Conservation (phyloP, 805 yeast species). For the Wickerhamiella sergipiensis region DNA sequence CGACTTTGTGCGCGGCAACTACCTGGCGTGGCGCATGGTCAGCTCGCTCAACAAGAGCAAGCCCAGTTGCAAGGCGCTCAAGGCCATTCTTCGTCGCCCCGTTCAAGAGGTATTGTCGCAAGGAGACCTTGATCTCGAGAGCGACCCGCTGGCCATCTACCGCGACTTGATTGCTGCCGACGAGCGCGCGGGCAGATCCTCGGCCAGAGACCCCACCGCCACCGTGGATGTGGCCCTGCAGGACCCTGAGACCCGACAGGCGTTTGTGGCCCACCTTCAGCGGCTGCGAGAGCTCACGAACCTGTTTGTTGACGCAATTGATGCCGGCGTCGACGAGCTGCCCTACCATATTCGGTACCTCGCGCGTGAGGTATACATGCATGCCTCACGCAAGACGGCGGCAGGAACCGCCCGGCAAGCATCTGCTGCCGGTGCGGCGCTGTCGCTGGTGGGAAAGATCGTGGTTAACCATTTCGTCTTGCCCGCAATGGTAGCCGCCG, state of each 20-base stretch:
- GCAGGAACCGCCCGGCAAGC: slow-evolving; percentile 34
- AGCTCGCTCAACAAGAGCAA: slow-evolving; percentile 27
- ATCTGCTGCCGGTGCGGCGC: slow-evolving; percentile 30
- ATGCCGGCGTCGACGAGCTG: slow-evolving; percentile 28
- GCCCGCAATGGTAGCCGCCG: slow-evolving; percentile 28
- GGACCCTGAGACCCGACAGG: slow-evolving; percentile 55
- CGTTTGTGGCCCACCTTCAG: slow-evolving; percentile 63
- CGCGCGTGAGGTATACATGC: slow-evolving; percentile 31
- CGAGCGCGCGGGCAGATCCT: slow-evolving; percentile 1
- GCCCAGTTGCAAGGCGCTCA: slow-evolving; percentile 24
- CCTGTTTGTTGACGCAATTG: slow-evolving; percentile 42
- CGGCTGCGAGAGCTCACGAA: slow-evolving; percentile 57
- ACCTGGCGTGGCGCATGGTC: slow-evolving; percentile 34
- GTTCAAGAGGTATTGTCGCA: slow-evolving; percentile 21
- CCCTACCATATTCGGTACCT: slow-evolving; percentile 47
- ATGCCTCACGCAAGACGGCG: slow-evolving; percentile 21
- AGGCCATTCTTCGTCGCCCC: slow-evolving; percentile 27
- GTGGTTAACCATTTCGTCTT: slow-evolving; percentile 23
- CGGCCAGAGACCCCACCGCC: slow-evolving; percentile 27
- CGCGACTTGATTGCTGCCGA: slow-evolving; percentile 19
- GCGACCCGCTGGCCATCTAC: slow-evolving; percentile 48
- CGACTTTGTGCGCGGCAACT: slow-evolving; percentile 17
- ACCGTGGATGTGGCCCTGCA: slow-evolving; percentile 62
- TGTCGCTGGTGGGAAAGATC: slow-evolving; percentile 55
- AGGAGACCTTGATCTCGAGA: slow-evolving; percentile 48